Evolutionary conservation across 2,329 filamentous ascomycete species (phyloP).

Genomic region (Aspergillus quadricinctus): DNA sequence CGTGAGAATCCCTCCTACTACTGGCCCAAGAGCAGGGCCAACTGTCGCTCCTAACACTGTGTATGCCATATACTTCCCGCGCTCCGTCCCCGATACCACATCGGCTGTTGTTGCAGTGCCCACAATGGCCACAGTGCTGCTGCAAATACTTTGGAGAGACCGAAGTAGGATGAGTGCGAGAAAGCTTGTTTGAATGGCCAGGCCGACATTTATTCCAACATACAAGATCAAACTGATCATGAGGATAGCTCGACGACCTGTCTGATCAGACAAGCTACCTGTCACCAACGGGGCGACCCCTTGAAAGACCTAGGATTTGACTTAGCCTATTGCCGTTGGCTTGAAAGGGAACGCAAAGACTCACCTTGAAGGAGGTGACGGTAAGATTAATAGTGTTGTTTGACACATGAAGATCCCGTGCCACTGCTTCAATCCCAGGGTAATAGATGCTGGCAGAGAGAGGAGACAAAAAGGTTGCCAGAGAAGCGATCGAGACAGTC

Average conservation of each 20-base stretch:
- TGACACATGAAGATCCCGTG: constrained; percentile 18
- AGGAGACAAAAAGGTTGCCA: constrained; percentile 52
- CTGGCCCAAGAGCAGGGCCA: constrained; percentile 25
- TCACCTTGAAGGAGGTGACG: constrained; percentile 6
- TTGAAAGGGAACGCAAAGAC: constrained; percentile 8
- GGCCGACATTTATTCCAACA: constrained; percentile 27
- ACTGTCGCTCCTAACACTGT: constrained; percentile 21
- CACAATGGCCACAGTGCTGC: constrained; percentile 24
- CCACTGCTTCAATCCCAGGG: constrained; percentile 40
- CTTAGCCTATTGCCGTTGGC: neutral
- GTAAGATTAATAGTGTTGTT: constrained; percentile 5
- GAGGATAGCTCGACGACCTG: constrained; percentile 29
- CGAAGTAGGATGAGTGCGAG: constrained; percentile 26
- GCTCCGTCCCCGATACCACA: constrained; percentile 26
- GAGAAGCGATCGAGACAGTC: constrained; percentile 47
- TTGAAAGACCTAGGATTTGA: constrained; percentile 15
- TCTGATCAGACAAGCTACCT: constrained; percentile 27
- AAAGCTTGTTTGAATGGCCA: constrained; percentile 28
- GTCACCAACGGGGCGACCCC: constrained; percentile 29
- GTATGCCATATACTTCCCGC: constrained; percentile 28
- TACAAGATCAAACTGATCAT: constrained; percentile 26
- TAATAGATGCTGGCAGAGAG: constrained; percentile 51
- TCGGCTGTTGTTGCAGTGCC: constrained; percentile 30
- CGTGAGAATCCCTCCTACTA: constrained; percentile 27
- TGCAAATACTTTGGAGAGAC: constrained; percentile 28